These are phyloP conservation scores for Sclerotinia spermophila DNA, from an alignment of 2,329 filamentous ascomycete genomes.

Conservation along the genomic window DNA sequence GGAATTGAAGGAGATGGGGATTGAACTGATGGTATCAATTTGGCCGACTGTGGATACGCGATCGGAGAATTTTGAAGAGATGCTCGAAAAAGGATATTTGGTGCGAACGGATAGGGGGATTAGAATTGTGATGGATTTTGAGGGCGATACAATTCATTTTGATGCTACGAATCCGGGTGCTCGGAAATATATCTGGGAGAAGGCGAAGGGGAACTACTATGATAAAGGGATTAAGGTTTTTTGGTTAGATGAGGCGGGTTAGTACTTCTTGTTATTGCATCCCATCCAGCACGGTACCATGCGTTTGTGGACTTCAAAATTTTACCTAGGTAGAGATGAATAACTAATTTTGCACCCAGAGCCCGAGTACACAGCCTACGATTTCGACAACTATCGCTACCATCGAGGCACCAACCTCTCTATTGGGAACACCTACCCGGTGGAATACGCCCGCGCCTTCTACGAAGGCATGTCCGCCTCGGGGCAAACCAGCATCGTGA, in stretches of 20 bases:
- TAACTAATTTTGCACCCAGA: conserved; percentile 39
- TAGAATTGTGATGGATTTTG: conserved; percentile 55
- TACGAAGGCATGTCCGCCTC: conserved; percentile 54
- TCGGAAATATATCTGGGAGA: conserved; percentile 56
- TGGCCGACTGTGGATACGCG: conserved; percentile 62
- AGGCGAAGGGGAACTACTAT: conserved; percentile 58
- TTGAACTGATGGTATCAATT: conserved; percentile 67
- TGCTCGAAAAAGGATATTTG: conserved; percentile 57
- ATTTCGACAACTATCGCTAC: conserved; percentile 65
- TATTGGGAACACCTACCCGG: conserved; percentile 59
- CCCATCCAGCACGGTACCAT: not conserved
- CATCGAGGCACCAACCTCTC: conserved; percentile 50
- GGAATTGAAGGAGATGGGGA: conserved; percentile 54
- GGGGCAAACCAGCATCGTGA: conserved; percentile 56
- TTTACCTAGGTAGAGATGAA: not conserved
- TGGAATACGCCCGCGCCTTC: conserved; percentile 55
- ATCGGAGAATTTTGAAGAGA: conserved; percentile 58
- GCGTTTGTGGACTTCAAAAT: not conserved
- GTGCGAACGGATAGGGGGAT: conserved; percentile 59
- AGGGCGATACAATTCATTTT: conserved; percentile 57
- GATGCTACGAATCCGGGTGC: conserved; percentile 61
- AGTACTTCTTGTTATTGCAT: not conserved
- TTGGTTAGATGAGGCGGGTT: conserved; percentile 62
- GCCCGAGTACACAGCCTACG: conserved; percentile 61
- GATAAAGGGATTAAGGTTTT: conserved; percentile 59